Conservation (phyloP, 495 filamentous ascomycete genomes). For the Xylaria cubensis region DNA sequence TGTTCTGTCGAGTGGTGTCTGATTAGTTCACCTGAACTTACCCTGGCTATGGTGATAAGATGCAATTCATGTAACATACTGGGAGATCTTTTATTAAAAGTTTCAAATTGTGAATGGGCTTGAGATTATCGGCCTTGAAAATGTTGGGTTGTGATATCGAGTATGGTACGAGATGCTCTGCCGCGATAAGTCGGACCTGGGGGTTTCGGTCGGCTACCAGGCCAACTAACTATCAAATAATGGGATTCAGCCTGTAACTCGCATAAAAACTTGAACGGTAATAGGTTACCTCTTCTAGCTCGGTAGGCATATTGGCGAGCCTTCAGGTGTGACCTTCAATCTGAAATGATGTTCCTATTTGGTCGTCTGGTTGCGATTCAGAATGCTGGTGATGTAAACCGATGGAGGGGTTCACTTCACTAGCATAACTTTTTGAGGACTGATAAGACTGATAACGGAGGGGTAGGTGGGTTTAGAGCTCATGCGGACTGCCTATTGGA, state of each 20-base stretch:
- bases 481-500: conserved; percentile 12
- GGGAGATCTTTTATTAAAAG: conserved; percentile 82
- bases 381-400: neutral
- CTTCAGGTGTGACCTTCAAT: neutral
- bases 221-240: conserved; percentile 72
- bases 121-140: conserved; percentile 82
- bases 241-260: conserved; percentile 1
- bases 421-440: conserved; percentile 25
- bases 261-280: neutral
- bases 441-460: conserved; percentile 26
- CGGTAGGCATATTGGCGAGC: conserved; percentile 69
- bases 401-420: conserved; percentile 33
- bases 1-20: conserved; percentile 61
- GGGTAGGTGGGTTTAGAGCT: conserved; percentile 24
- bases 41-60: neutral
- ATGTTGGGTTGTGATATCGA: conserved; percentile 76
- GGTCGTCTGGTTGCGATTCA: neutral
- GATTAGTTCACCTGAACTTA: neutral
- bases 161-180: conserved; percentile 85
- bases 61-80: conserved; percentile 53
- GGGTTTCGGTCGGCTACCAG: conserved; percentile 91
- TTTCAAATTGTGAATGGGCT: conserved; percentile 86
- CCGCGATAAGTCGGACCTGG: conserved; percentile 75
- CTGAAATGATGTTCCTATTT: neutral
- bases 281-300: conserved; percentile 75